Base-by-base conservation (phyloP, 495 filamentous ascomycete genomes). In the Polyplosphaeria fusca region DNA sequence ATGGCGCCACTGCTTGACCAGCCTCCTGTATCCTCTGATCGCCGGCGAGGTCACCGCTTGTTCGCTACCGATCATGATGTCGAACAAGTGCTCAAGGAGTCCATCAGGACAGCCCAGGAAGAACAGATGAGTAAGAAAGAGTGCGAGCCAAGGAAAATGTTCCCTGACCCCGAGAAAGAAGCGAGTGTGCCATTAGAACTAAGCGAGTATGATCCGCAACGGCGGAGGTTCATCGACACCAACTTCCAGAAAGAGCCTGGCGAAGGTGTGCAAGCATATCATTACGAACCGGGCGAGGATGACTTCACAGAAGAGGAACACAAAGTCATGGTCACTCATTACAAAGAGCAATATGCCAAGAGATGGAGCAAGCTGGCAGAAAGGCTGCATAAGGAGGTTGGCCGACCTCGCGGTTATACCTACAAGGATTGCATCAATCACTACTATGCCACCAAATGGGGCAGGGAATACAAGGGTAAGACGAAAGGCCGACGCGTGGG, bases 391-490 rank as follows among this genome's bases (percentile, higher is more conserved):
- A 53, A 60, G 46, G 53, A 65, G 43, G 51, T 48, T 20, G 56
- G 56, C 14, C 52, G 46, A 20, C 76, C 79, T 19, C 84, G 91
- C 16, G n/a, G n/a, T n/a, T n/a, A n/a, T n/a, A 84, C 86, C 60
- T 93, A 86, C 71, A 83, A 87, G 60, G 83, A 91, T 44, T 94
- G 88, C 67, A 96, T 98, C 60, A 78, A 89, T 60, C 94, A 97
- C 69, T 97, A 98, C 69, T 98, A 98, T 70, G 80, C 91, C 58
- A 95, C 87, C 52, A 98, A 98, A 71, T 84, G 87, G 64, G 80
- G 84, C 53, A 82, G 84, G 22, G 89, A 89, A 53, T 92, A 96
- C 64, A 94, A 95, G 71, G 86, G 88, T 67, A 73, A 88, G 43
- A 77, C 73, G 24, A 91, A 82, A 71, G 85, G 83, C 54, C 82